Evolutionary conservation across 805 yeast genomes (phyloP), one percentile per base, ranked within the genome.

Genomic region (Wickerhamiella domercqiae): DNA sequence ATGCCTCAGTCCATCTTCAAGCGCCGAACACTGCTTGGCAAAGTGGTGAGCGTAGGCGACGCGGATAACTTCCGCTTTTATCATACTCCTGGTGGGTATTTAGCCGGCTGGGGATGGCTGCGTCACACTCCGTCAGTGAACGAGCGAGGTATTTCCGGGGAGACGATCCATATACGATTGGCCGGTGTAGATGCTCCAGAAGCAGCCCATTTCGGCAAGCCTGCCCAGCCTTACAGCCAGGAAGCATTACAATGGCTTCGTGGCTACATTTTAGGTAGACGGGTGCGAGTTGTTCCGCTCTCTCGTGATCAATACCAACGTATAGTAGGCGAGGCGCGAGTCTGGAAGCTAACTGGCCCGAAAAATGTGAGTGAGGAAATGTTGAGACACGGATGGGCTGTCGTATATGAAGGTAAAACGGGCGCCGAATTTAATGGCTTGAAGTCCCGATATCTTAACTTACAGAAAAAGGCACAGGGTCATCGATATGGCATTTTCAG

Each of bases 181-280:
- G 79, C 90, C 57, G 98, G 96, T 0, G 77, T 87, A 13, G 98
- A 90, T 64, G 98, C 98, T 0, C 98, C 98, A 1, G 98, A 90
- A 53, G 63, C 93, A 31, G 71, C 93, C 1, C 96, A 90, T 61
- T 90, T 82, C 57, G 98, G 98, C 1, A 78, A 79, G 42, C 84
- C 93, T 0, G 78, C 94, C 0, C 98, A 90, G 54, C 87, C 90
- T 0, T 79, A 59, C 52, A 73, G 90, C 25, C 81, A 75, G 29
- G 96, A 90, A 47, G 90, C 96, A 0, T 56, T 86, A 39, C 51
- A 50, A 4, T 90, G 95, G 95, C 61, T 90, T 24, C 63, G 77
- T 26, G 47, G 58, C 11, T 78, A 71, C 50, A 51, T 87, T 2
- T 50, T 78, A 38, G 87, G 93, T 0, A 66, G 71, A 34, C 63